A percentile compares a stretch with the other conserved stretches of the same genome.
These are phyloP conservation scores for Hanseniaspora meyeri DNA, from an alignment of 805 yeast species.

Conservation along the genomic window DNA sequence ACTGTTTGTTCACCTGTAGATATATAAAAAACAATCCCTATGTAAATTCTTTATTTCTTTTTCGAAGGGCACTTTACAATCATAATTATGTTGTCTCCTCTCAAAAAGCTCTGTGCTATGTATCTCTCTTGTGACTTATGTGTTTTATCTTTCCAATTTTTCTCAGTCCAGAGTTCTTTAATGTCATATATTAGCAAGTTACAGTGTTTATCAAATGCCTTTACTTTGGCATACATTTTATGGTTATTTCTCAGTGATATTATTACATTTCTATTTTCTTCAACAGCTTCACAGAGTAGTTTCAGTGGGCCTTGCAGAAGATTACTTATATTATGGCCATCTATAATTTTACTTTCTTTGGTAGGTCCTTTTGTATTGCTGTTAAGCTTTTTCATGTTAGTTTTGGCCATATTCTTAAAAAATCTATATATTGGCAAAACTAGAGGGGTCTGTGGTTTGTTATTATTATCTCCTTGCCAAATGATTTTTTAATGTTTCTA, in stretches of 20 bases:
- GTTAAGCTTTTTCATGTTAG: background rate
- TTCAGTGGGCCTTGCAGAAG: constrained; percentile 63
- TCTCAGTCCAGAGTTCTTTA: constrained; percentile 68
- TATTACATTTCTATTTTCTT: constrained; percentile 61
- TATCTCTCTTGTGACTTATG: constrained; percentile 62
- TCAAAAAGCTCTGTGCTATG: constrained; percentile 73
- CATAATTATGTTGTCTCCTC: constrained; percentile 92
- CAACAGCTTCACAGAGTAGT: constrained; percentile 70
- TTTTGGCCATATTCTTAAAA: background rate
- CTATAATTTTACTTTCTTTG: constrained; percentile 53
- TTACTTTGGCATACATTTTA: constrained; percentile 76
- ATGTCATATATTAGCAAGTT: constrained; percentile 88
- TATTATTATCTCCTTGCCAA: no score
- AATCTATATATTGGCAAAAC: no score
- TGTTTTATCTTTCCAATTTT: constrained; percentile 39
- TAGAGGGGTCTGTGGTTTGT: no score
- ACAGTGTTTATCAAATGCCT: constrained; percentile 92
- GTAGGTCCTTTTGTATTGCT: background rate
- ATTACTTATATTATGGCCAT: constrained; percentile 8
- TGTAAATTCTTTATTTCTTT: constrained; percentile 9
- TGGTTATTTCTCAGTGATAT: constrained; percentile 89
- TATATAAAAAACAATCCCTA: no score
- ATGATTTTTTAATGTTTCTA: no score
- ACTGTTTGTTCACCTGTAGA: no score
- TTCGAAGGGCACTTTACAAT: constrained; percentile 43